phyloP scores from a whole-genome alignment of 306 rosid genomes.

The Datisca glomerata region DNA sequence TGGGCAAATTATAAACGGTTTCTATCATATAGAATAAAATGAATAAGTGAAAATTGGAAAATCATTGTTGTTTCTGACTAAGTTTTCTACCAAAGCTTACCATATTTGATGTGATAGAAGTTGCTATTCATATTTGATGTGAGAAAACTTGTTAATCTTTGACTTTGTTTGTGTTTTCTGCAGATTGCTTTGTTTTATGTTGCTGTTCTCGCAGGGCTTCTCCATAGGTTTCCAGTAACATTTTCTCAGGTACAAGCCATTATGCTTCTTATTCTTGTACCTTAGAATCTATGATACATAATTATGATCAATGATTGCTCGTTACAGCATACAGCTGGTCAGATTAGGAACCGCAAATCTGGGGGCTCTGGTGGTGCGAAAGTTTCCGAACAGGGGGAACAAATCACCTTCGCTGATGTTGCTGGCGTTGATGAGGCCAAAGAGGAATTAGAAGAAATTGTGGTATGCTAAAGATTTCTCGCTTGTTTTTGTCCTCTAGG shows the following conservation, averaged over 20 bases:
- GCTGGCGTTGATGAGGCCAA: slow-evolving; percentile 99
- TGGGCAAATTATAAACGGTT: no score
- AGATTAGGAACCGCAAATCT: slow-evolving; percentile 76
- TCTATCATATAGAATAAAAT: background rate
- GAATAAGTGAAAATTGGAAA: background rate
- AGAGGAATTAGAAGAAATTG: slow-evolving; percentile 98
- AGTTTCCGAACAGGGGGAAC: slow-evolving; percentile 72
- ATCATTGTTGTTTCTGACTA: background rate
- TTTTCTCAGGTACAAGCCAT: slow-evolving; percentile 60
- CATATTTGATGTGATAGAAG: slow-evolving; percentile 4
- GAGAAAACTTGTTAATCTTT: no score
- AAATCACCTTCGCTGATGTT: slow-evolving; percentile 84
- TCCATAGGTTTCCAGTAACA: slow-evolving; percentile 73
- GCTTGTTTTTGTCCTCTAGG: background rate
- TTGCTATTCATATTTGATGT: slow-evolving; percentile 8
- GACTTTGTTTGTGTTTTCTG: slow-evolving; percentile 18
- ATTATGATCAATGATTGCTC: no score
- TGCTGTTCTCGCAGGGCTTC: slow-evolving; percentile 82
- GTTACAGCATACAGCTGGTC: slow-evolving; percentile 73
- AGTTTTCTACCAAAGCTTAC: background rate
- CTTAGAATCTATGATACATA: no score
- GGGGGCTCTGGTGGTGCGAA: slow-evolving; percentile 67
- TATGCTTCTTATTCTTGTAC: slow-evolving; percentile 23
- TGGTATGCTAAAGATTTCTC: slow-evolving; percentile 45
- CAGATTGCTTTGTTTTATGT: slow-evolving; percentile 90